Conservation (phyloP, 2,329 filamentous ascomycete species). For the Claviceps humidiphila region DNA sequence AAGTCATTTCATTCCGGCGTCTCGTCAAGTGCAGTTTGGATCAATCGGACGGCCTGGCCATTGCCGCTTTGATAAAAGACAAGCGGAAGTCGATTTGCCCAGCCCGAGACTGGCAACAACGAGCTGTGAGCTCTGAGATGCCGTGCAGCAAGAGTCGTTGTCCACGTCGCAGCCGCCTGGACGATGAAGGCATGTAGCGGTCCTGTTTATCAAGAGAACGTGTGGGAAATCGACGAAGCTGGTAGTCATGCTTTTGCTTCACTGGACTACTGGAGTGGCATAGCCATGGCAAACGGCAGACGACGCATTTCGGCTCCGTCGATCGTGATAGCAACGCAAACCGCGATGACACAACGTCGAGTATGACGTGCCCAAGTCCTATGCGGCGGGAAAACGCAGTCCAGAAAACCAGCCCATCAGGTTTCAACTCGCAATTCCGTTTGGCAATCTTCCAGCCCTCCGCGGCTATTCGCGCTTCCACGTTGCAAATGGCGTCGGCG, state of each 20-base stretch:
- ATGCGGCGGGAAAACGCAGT: neutral
- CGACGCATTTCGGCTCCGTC: neutral
- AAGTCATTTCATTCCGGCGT: neutral
- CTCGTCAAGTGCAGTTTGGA: neutral
- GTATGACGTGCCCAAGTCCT: neutral
- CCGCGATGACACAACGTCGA: neutral
- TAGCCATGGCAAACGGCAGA: neutral
- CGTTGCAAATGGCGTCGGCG: slow-evolving; percentile 8
- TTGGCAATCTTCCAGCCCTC: too few species aligned
- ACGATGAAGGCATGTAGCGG: neutral
- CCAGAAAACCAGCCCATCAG: neutral
- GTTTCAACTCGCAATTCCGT: neutral
- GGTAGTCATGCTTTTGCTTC: neutral
- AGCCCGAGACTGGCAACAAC: neutral
- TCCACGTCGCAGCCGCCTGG: neutral
- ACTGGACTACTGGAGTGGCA: neutral
- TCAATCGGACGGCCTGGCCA: neutral
- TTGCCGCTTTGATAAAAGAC: neutral
- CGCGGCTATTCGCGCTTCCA: too few species aligned
- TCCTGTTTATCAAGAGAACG: neutral
- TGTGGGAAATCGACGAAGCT: neutral
- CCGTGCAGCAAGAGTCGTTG: neutral
- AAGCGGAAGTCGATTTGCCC: neutral
- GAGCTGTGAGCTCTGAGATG: neutral
- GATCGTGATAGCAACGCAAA: neutral